Evolutionary conservation across 805 yeast species (phyloP), one percentile per base, ranked within the genome.

Genomic region (Teunomyces cretensis): DNA sequence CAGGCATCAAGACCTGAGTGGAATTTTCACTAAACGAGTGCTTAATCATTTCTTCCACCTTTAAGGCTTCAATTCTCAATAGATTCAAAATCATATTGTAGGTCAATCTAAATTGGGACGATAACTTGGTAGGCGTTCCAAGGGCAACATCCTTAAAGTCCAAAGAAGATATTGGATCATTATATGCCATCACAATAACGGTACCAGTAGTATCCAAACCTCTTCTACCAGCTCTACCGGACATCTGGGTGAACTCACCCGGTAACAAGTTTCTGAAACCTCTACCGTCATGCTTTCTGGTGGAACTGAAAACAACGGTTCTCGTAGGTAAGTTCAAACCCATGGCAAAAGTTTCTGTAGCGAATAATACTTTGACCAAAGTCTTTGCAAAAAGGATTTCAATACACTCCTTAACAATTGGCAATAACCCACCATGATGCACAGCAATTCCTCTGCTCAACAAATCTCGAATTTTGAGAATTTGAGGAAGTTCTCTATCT

Each of bases 301-400:
- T 70, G 39, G 86, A 88, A 50, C 89, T 80, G 63, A 94, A 94
- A 0, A 92, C 91, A 30, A 94, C 99, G 0, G 99, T 94, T 68
- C 96, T 83, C 0, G 99, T 92, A 9, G 99, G 99, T 59, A 94
- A 72, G 61, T 94, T 94, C 61, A 94, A 78, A 11, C 99, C 99
- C 98, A 94, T 94, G 6, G 99, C 98, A 74, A 94, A 92, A 0
- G 99, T 94, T 65, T 94, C 99, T 0, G 99, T 94, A 0, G 99
- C 98, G 70, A 94, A 94, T 42, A 94, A 70, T 1, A 92, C 94
- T 63, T 90, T 91, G 36, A 94, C 87, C 42, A 92, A 73, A 0
- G 96, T 84, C 54, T 81, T 84, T 0, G 97, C 83, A 68, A 94
- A 94, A 39, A 94, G 67, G 45, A 94, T 91, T 65, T 94, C 99